phyloP scores from a whole-genome alignment of 164 flowering plant species.

The Nelumbo lutea region DNA sequence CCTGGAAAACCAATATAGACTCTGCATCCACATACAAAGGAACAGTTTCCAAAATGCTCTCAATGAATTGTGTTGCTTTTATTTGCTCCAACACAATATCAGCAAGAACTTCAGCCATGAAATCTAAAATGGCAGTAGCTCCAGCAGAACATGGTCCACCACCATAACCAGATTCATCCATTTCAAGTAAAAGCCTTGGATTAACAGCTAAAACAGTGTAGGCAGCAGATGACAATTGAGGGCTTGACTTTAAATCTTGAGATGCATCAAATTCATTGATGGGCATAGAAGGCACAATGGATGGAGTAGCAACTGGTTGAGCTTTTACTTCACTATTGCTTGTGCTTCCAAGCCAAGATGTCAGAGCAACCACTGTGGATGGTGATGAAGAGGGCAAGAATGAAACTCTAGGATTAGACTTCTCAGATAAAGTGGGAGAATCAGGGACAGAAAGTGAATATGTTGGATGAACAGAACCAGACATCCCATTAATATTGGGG shows the following conservation, averaged over 20 bases:
- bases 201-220: slow-evolving; percentile 36
- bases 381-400: slow-evolving; percentile 34
- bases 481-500: slow-evolving; percentile 22
- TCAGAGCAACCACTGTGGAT: slow-evolving; percentile 47
- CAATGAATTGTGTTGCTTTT: slow-evolving; percentile 49
- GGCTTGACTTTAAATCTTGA: slow-evolving; percentile 35
- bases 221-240: slow-evolving; percentile 34
- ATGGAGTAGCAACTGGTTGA: slow-evolving; percentile 32
- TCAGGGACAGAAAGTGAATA: slow-evolving; percentile 43
- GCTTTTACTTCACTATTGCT: slow-evolving; percentile 33
- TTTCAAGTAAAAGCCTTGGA: slow-evolving; percentile 51
- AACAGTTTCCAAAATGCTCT: slow-evolving; percentile 55
- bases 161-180: slow-evolving; percentile 74
- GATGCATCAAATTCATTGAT: slow-evolving; percentile 39
- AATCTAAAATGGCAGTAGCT: slow-evolving; percentile 72
- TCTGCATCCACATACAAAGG: slow-evolving; percentile 59
- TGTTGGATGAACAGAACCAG: slow-evolving; percentile 21
- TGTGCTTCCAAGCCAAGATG: slow-evolving; percentile 55
- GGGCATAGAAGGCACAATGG: slow-evolving; percentile 47
- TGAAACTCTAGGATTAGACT: slow-evolving; percentile 38
- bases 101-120: slow-evolving; percentile 66
- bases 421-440: slow-evolving; percentile 58
- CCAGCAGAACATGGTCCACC: slow-evolving; percentile 84
- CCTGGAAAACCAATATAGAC: slow-evolving; percentile 62
- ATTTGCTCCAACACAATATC: slow-evolving; percentile 63